phyloP scores from a whole-genome alignment of 768 basidiomycete genomes.

The Polyporus arcularius region DNA sequence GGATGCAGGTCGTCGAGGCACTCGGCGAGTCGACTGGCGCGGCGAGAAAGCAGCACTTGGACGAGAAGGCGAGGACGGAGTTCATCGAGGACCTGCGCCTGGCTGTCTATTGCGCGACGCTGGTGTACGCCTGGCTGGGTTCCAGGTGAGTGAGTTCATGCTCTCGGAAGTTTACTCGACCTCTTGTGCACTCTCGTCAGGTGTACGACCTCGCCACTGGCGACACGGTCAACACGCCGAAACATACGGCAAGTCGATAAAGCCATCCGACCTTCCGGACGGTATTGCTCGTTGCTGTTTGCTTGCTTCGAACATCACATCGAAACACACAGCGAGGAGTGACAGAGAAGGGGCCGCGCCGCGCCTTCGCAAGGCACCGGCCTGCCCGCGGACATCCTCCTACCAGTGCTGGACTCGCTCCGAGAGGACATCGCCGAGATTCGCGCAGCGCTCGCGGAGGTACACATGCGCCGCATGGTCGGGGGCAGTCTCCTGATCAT shows the following conservation, averaged over 20 bases:
- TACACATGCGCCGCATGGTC: constrained; percentile 76
- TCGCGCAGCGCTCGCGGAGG: constrained; percentile 43
- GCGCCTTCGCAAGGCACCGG: constrained; percentile 40
- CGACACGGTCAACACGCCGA: constrained; percentile 64
- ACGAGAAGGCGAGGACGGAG: constrained; percentile 3
- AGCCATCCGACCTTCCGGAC: constrained; percentile 64
- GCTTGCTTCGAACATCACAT: too few relatives aligned
- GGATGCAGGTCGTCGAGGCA: constrained; percentile 19
- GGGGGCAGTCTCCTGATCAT: constrained; percentile 81
- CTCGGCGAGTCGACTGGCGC: constrained; percentile 14
- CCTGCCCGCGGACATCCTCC: constrained; percentile 53
- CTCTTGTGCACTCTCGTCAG: constrained; percentile 37
- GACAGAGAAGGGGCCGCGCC: constrained; percentile 12
- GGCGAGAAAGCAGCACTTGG: constrained; percentile 18
- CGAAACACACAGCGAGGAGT: neutral
- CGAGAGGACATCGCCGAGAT: constrained; percentile 55
- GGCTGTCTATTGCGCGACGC: constrained; percentile 22
- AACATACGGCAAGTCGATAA: constrained; percentile 80
- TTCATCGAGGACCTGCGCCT: constrained; percentile 22
- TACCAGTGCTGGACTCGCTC: constrained; percentile 59
- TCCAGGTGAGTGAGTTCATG: constrained; percentile 57
- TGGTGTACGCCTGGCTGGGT: constrained; percentile 86
- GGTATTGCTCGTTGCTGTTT: constrained; percentile 69
- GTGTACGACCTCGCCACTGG: constrained; percentile 67
- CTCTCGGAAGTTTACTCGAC: too few relatives aligned